Base-by-base conservation (phyloP, 345 rosid species). In the Lepidium aucheri region DNA sequence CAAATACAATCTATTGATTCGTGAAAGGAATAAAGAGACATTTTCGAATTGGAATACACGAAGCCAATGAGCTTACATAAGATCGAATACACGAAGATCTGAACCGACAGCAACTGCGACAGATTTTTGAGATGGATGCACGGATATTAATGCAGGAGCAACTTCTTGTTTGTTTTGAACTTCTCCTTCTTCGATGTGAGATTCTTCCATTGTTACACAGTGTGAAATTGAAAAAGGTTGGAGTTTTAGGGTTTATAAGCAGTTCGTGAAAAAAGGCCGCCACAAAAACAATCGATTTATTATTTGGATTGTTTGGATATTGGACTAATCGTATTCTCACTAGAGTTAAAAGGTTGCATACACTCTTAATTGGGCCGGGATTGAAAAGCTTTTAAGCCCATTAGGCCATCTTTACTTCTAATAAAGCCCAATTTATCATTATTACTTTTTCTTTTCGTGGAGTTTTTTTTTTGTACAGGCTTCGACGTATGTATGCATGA, bases 1-100 rank as follows among this genome's bases (percentile, higher is more conserved):
- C 26, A 16, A 51, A 15, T 13, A 5, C 9, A 10, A 39, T 22
- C n/a, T 18, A 46, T 62, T 18, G 3, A 17, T 28, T 12, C 6
- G 15, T 38, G 69, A 40, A 18, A 16, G 20, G 9, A 41, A 30
- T 36, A 20, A 1, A 22, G 17, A 36, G 38, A 38, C 15, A 18
- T 24, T 26, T 34, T 67, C 4, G 60, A 60, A 60, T 38, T n/a
- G 1, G 46, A 60, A 65, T n/a, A n/a, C n/a, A n/a, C n/a, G 11
- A 15, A 47, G 43, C 0, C 33, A 44, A 14, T 54, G 47, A 38
- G 67, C 84, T 68, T 72, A 90, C 96, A 51, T 73, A 67, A 90
- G 86, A 70, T 90, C 83, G 77, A 84, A 88, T 53, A 85, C 77
- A 53, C 95, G 96, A 67, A 94, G 96, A 80, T 88, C 95, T 14